Evolutionary conservation across 2,329 filamentous ascomycete species (phyloP), one percentile per base, ranked within the genome.

Genomic region (Pezicula neosporulosa): DNA sequence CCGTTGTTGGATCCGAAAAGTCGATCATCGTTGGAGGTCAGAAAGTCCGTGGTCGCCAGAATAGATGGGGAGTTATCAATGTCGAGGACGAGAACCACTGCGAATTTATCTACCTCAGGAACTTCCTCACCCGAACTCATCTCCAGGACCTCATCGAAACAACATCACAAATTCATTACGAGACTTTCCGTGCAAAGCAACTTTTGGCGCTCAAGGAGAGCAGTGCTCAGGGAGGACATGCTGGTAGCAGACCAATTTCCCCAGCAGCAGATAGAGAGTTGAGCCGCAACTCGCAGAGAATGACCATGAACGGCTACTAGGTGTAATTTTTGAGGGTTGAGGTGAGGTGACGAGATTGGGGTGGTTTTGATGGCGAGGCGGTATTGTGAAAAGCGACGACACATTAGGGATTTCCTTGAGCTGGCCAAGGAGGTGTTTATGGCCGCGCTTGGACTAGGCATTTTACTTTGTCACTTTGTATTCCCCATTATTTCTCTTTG

Each of bases 131-230:
- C 65, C 90, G 94, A 69, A 97, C 94, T 58, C 94, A 99, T 74
- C 84, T 99, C 52, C 94, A 99, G 80, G 94, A 99, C 68, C 84
- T 99, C 62, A 97, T 99, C 73, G 94, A 99, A 78, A 99, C 94
- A 30, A 99, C 94, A 44, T 97, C 92, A 63, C 94, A 99, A 80
- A 99, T 97, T 74, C 94, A 99, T 82, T 99, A 99, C 81, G 94
- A 99, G 81, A 96, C 91, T 54, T 99, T 99, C 92, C 92, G 94
- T 74, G 92, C 94, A 66, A 99, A 99, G 86, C 94, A 99, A 76
- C 80, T 99, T 66, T 78, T 99, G 68, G 94, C 94, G 52, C 82
- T 99, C 70, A 99, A 97, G 85, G 94, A 99, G 80, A 96, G 89
- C 81, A 96, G 90, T 68, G 90, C 90, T 90, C 60, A 77, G 74